These are phyloP conservation scores for Alternaria sp. DNA, from an alignment of 2,329 filamentous ascomycete genomes.

Conservation along the genomic window DNA sequence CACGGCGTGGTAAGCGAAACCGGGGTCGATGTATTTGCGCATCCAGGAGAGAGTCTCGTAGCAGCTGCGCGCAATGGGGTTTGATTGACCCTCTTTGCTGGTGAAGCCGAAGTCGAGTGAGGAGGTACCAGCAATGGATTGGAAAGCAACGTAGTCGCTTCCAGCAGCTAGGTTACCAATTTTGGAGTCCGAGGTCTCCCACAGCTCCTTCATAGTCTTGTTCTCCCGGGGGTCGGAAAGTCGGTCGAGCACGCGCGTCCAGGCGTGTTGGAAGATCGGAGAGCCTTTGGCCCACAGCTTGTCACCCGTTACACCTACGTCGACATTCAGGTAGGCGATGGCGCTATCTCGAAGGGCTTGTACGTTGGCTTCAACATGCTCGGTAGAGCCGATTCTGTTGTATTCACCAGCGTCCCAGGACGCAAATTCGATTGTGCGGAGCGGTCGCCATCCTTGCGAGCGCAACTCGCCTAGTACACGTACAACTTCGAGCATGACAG, in stretches of 20 bases:
- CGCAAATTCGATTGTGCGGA: constrained; percentile 95
- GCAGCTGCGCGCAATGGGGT: constrained; percentile 78
- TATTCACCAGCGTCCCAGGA: constrained; percentile 96
- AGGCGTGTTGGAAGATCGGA: constrained; percentile 75
- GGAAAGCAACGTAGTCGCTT: constrained; percentile 89
- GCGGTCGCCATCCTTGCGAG: constrained; percentile 81
- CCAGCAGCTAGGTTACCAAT: constrained; percentile 75
- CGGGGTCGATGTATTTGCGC: constrained; percentile 77
- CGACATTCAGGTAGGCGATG: constrained; percentile 90
- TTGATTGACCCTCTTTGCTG: constrained; percentile 47
- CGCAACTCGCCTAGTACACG: constrained; percentile 82
- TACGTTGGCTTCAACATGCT: constrained; percentile 87
- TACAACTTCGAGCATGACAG: constrained; percentile 87
- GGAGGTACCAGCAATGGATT: constrained; percentile 86
- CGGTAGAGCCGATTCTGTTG: constrained; percentile 91
- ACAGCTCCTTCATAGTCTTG: constrained; percentile 74
- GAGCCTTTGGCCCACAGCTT: constrained; percentile 81
- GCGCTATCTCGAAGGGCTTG: constrained; percentile 75
- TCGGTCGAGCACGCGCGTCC: constrained; percentile 75
- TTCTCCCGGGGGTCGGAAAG: constrained; percentile 75
- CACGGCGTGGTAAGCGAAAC: constrained; percentile 78
- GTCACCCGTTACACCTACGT: constrained; percentile 77
- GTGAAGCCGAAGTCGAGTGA: constrained; percentile 84
- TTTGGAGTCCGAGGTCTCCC: constrained; percentile 67
- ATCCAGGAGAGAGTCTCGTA: constrained; percentile 94